A percentile compares a stretch with the other conserved stretches of the same genome.
phyloP scores from a whole-genome alignment of 2,329 filamentous ascomycete genomes.

The Aspergillus fumigatiaffinis region DNA sequence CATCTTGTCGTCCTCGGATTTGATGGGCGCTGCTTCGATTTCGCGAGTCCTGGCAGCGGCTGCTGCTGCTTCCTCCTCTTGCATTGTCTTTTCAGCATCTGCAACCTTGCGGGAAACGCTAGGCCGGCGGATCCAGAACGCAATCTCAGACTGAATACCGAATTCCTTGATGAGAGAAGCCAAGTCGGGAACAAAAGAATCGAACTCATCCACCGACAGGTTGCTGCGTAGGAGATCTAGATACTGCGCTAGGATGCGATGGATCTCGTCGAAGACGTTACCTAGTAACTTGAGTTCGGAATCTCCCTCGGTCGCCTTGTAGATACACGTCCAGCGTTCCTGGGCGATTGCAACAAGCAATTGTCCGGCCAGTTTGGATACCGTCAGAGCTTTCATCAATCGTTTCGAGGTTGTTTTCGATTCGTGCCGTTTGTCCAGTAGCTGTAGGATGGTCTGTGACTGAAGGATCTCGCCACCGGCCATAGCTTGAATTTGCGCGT shows the following conservation, averaged over 20 bases:
- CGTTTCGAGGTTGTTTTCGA: conserved; percentile 71
- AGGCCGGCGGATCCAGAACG: conserved; percentile 76
- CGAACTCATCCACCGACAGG: conserved; percentile 70
- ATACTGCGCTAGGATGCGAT: conserved; percentile 80
- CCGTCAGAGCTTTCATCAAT: conserved; percentile 72
- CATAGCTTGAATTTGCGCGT: conserved; percentile 81
- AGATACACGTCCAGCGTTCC: conserved; percentile 82
- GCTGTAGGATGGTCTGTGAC: conserved; percentile 71
- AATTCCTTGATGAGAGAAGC: conserved; percentile 70
- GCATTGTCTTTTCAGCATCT: conserved; percentile 34
- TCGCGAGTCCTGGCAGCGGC: conserved; percentile 20
- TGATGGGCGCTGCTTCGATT: conserved; percentile 20
- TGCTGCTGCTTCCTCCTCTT: conserved; percentile 22
- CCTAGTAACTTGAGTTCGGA: conserved; percentile 86
- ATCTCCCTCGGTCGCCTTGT: conserved; percentile 60
- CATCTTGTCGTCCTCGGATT: conserved; percentile 31
- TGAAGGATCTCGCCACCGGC: conserved; percentile 78
- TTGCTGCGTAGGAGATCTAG: conserved; percentile 83
- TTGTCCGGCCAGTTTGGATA: conserved; percentile 73
- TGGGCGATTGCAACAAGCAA: conserved; percentile 88
- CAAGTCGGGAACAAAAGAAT: conserved; percentile 71
- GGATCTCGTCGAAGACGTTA: conserved; percentile 84
- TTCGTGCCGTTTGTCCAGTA: conserved; percentile 78
- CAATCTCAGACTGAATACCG: conserved; percentile 73
- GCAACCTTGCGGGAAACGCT: conserved; percentile 66